phyloP scores from a whole-genome alignment of 805 yeast species.

The Candida peoriensis region DNA sequence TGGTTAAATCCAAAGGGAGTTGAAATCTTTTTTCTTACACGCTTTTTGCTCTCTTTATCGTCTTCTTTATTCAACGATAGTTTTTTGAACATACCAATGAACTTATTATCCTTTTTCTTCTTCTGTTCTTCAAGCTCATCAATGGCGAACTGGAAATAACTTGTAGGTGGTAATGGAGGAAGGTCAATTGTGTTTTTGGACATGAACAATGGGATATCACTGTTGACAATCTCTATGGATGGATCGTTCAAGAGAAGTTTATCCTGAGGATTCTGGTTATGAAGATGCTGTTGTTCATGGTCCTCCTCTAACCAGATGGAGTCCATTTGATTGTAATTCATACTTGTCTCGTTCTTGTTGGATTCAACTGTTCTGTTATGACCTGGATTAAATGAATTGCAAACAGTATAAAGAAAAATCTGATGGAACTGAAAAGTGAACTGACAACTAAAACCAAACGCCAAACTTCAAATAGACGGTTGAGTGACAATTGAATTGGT shows the following conservation, averaged over 20 bases:
- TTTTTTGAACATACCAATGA: constrained; percentile 28
- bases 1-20: constrained; percentile 36
- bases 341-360: too few species aligned
- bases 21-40: constrained; percentile 25
- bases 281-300: constrained; percentile 23
- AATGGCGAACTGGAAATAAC: constrained; percentile 13
- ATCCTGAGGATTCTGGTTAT: constrained; percentile 12
- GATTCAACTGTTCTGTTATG: too few species aligned
- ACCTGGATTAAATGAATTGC: too few species aligned
- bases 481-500: too few species aligned
- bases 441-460: too few species aligned
- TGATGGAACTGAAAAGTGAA: too few species aligned
- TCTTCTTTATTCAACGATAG: constrained; percentile 21
- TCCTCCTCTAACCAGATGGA: constrained; percentile 41
- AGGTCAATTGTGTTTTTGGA: constrained; percentile 31
- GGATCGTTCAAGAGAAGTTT: constrained; percentile 29
- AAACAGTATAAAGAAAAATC: too few species aligned
- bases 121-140: constrained; percentile 4
- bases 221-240: constrained; percentile 29
- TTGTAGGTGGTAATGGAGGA: constrained; percentile 30
- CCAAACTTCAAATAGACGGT: too few species aligned
- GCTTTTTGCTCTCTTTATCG: background rate
- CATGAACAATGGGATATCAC: constrained; percentile 28
- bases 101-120: constrained; percentile 17
- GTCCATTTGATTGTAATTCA: constrained; percentile 24